Evolutionary conservation across 2,329 filamentous ascomycete species (phyloP).

Genomic region (Pleomassaria siparia): DNA sequence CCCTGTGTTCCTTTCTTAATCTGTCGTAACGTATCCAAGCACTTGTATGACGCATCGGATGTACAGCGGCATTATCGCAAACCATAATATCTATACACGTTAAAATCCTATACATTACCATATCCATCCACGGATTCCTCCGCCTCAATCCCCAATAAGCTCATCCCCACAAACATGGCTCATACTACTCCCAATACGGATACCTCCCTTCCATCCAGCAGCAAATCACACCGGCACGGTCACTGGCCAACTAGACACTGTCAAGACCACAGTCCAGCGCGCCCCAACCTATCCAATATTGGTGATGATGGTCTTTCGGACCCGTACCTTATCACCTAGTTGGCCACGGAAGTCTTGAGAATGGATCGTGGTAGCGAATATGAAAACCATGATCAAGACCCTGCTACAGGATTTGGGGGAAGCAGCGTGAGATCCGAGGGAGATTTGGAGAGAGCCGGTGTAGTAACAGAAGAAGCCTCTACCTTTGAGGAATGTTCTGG

Average conservation of each 20-base stretch:
- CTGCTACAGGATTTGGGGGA: not conserved
- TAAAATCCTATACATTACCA: conserved; percentile 2
- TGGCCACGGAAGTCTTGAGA: conserved; percentile 35
- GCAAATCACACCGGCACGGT: not conserved
- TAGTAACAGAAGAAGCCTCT: conserved; percentile 16
- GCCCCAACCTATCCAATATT: conserved; percentile 14
- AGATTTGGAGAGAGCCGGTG: conserved; percentile 8
- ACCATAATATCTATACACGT: conserved; percentile 2
- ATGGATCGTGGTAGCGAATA: conserved; percentile 29
- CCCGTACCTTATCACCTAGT: conserved; percentile 23
- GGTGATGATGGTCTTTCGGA: conserved; percentile 26
- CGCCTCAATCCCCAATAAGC: not conserved
- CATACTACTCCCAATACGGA: not conserved
- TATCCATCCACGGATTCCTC: not conserved
- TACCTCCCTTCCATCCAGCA: not conserved
- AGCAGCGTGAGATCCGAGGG: not conserved
- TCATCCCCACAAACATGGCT: not conserved
- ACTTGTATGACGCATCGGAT: not conserved
- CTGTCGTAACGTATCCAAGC: not conserved
- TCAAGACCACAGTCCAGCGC: conserved; percentile 22
- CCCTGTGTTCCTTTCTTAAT: too few relatives aligned
- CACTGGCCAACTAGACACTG: conserved; percentile 16
- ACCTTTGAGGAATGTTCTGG: conserved; percentile 22
- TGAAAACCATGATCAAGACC: not conserved
- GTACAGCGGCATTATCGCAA: not conserved